A percentile compares a stretch with the other conserved stretches of the same genome.
phyloP scores from a whole-genome alignment of 176 grass and related monocot species.

The Guadua angustifolia region DNA sequence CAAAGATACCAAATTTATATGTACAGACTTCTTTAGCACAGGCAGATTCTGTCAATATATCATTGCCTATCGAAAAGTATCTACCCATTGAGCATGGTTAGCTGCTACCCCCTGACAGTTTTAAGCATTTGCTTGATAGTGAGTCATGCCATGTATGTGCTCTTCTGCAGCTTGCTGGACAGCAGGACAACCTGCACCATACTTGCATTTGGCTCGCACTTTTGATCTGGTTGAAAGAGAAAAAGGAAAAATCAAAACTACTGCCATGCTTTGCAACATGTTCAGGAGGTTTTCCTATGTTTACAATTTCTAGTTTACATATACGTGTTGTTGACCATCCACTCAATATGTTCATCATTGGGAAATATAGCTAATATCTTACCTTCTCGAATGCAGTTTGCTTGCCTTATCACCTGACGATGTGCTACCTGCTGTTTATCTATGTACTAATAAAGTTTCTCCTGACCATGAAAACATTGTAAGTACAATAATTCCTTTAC shows the following conservation, averaged over 20 bases:
- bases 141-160: constrained; percentile 46
- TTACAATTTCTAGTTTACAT: constrained; percentile 41
- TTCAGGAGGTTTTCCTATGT: constrained; percentile 74
- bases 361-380: constrained; percentile 43
- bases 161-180: constrained; percentile 96
- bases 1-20: constrained; percentile 62
- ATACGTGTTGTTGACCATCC: constrained; percentile 26
- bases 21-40: constrained; percentile 56
- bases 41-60: constrained; percentile 58
- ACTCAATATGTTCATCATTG: constrained; percentile 28
- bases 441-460: constrained; percentile 92
- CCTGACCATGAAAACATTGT: constrained; percentile 93
- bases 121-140: constrained; percentile 49
- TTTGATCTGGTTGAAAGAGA: constrained; percentile 91
- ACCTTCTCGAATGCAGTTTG: constrained; percentile 68
- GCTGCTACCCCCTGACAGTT: constrained; percentile 37
- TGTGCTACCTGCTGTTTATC: constrained; percentile 90
- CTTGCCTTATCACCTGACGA: constrained; percentile 91
- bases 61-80: constrained; percentile 86
- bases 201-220: constrained; percentile 89
- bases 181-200: constrained; percentile 83
- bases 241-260: constrained; percentile 94
- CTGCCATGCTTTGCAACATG: constrained; percentile 90
- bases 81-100: constrained; percentile 78
- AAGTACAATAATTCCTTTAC: constrained; percentile 34